Conservation (phyloP, 2,329 filamentous ascomycete species). For the Lojkania enalia region DNA sequence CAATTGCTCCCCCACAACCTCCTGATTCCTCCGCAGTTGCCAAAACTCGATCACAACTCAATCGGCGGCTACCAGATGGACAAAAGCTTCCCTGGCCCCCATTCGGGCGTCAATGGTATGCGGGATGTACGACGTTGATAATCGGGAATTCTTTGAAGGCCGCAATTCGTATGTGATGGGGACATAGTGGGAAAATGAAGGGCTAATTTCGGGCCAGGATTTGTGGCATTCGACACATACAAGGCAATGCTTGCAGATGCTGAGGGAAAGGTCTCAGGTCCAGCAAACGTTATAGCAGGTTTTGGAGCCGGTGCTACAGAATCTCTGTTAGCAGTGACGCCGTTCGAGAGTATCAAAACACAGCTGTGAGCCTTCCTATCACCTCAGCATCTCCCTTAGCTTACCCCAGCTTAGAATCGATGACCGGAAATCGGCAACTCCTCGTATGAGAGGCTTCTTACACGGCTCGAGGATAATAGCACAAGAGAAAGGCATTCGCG, state of each 20-base stretch:
- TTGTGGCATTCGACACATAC: constrained; percentile 95
- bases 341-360: constrained; percentile 98
- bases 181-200: neutral
- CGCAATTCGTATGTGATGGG: constrained; percentile 72
- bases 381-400: constrained; percentile 5
- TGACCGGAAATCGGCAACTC: constrained; percentile 83
- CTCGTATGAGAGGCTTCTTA: constrained; percentile 87
- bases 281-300: constrained; percentile 86
- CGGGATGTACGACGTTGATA: constrained; percentile 94
- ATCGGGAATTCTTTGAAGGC: constrained; percentile 97
- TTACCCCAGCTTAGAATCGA: constrained; percentile 74
- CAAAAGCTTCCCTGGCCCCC: constrained; percentile 94
- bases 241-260: constrained; percentile 80
- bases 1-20: neutral
- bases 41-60: constrained; percentile 93
- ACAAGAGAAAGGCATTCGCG: constrained; percentile 81
- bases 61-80: constrained; percentile 75
- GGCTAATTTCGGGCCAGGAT: constrained; percentile 56
- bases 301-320: constrained; percentile 96
- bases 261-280: constrained; percentile 85
- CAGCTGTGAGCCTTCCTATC: constrained; percentile 61
- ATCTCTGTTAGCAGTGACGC: constrained; percentile 89
- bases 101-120: constrained; percentile 95
- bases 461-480: constrained; percentile 87
- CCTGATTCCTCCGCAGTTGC: constrained; percentile 64